A percentile compares a stretch with the other conserved stretches of the same genome.
These are phyloP conservation scores for Emiliania huxleyi DNA, from an alignment of 78 protist species.

Conservation along the genomic window DNA sequence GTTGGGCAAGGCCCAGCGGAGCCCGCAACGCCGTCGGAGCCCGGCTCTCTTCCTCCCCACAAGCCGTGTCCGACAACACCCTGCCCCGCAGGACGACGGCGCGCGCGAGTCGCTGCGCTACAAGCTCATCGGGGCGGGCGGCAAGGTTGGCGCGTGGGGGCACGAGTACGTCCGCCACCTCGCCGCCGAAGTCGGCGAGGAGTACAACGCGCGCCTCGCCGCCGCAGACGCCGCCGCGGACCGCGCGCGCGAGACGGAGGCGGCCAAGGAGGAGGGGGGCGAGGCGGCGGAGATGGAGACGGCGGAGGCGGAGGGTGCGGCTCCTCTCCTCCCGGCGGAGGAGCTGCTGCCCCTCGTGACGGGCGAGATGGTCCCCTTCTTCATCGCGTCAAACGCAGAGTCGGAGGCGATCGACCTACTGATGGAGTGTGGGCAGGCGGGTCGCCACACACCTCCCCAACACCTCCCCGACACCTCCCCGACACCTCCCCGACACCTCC, in stretches of 20 bases:
- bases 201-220: constrained; percentile 51
- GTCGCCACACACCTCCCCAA: too few species aligned
- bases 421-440: constrained; percentile 70
- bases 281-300: constrained; percentile 55
- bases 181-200: constrained; percentile 74
- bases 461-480: too few species aligned
- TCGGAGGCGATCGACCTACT: constrained; percentile 93
- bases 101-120: constrained; percentile 65
- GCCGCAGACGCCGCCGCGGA: neutral
- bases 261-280: neutral
- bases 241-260: neutral
- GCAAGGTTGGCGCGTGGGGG: constrained; percentile 88
- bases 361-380: neutral
- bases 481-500: too few species aligned
- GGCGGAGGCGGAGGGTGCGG: constrained; percentile 63
- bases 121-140: constrained; percentile 74
- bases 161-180: constrained; percentile 87
- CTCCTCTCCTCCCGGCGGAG: neutral
- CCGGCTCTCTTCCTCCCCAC: too few species aligned
- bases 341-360: neutral
- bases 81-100: too few species aligned
- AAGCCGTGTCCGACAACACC: too few species aligned
- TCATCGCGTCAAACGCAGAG: constrained; percentile 81
- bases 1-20: too few species aligned
- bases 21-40: too few species aligned